Evolutionary conservation across 768 basidiomycete species (phyloP), one percentile per base, ranked within the genome.

Genomic region (Leccinum olivaceopallidum): DNA sequence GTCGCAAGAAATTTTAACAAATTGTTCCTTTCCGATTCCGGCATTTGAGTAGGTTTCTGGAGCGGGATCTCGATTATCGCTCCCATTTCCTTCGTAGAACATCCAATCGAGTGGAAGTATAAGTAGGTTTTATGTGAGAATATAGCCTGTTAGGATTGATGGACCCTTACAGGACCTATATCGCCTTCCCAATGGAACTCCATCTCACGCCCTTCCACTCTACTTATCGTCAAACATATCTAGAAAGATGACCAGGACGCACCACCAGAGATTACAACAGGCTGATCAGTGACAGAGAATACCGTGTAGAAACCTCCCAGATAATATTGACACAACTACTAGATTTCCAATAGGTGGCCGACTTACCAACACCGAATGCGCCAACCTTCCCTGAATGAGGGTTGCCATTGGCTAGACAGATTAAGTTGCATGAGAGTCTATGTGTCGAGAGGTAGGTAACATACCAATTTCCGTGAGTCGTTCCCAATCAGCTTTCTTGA

Each of bases 301-400:
- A 91, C 65, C 62, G 87, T 88, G 68, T 91, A 90, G 71, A 90
- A 89, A 8, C 86, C 85, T 85, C 20, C 52, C 52, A 32, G 13
- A 37, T 20, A 24, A 37, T 12, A 5, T 61, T 2, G 88, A 53
- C 18, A n/a, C 42, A 58, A 34, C 36, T 16, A 12, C 24, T 14
- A 10, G 36, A 32, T 34, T 51, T 12, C 32, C n/a, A 12, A 22
- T 39, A 16, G 37, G 16, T 18, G 37, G 16, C 37, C 9, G 24
- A 58, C 83, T 58, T 59, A 84, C 88, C 89, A 16, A 91, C 90
- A 59, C 91, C 92, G 66, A 94, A 93, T 36, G 94, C 94, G 20
- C 95, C 95, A 56, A 98, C 94, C 79, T 94, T 95, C 74, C 89
- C 86, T 73, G 95, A 92, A 67, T 97, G 92, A 0, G 94, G 93